Evolutionary conservation across 164 flowering plant species (phyloP).

Genomic region (Piper longum): DNA sequence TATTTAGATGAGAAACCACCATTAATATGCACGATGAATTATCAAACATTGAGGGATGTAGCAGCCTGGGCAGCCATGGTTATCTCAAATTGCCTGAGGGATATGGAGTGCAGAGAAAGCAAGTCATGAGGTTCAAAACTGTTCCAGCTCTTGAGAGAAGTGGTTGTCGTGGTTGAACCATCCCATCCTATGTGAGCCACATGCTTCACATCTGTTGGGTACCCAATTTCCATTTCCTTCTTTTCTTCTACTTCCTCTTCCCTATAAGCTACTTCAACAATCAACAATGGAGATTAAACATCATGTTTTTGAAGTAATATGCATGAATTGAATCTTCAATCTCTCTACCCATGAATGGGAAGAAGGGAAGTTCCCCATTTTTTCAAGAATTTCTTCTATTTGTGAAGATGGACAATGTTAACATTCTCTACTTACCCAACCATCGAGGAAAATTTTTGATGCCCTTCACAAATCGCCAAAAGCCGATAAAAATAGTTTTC

Average conservation of each 20-base stretch:
- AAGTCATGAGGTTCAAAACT: conserved; percentile 7
- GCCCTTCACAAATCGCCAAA: conserved; percentile 51
- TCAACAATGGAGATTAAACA: neutral
- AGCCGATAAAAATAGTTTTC: conserved; percentile 35
- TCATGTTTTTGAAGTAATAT: too few species aligned
- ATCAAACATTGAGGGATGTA: conserved; percentile 1
- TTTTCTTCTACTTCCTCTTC: conserved; percentile 29
- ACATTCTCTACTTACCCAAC: conserved; percentile 36
- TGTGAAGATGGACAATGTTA: too few species aligned
- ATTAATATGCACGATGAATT: too few species aligned
- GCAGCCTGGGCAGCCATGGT: conserved; percentile 12
- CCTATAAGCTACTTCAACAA: conserved; percentile 25
- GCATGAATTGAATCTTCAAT: too few species aligned
- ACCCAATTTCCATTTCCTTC: conserved; percentile 52
- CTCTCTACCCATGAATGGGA: too few species aligned
- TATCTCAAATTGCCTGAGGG: conserved; percentile 11
- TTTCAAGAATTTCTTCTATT: too few species aligned
- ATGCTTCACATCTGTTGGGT: conserved; percentile 83
- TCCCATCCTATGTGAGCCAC: conserved; percentile 84
- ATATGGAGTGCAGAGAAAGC: conserved; percentile 9
- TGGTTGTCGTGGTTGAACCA: conserved; percentile 11
- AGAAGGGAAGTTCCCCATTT: too few species aligned
- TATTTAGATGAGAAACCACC: too few species aligned
- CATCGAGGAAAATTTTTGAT: conserved; percentile 61
- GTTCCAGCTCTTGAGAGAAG: conserved; percentile 6